phyloP scores from a whole-genome alignment of 108 stramenopile species.

The Cylindrotheca closterium region DNA sequence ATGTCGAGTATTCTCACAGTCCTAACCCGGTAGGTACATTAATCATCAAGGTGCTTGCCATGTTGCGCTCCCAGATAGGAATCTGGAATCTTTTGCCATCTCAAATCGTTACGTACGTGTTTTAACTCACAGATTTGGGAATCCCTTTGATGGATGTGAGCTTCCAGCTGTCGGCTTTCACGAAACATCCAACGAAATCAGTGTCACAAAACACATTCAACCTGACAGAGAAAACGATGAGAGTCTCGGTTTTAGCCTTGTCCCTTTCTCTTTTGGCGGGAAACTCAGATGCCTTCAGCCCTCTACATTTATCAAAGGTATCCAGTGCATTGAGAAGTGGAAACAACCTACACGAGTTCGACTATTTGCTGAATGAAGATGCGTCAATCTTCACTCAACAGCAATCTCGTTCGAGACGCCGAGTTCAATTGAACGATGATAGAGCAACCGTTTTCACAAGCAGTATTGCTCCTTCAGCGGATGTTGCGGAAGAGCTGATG shows the following conservation, averaged over 20 bases:
- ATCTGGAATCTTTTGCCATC: too few species aligned
- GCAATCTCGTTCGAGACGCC: slow-evolving; percentile 15
- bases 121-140: too few species aligned
- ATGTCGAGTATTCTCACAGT: too few species aligned
- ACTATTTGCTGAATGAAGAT: slow-evolving; percentile 18
- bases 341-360: slow-evolving; percentile 21
- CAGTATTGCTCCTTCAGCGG: slow-evolving; percentile 15
- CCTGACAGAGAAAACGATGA: not conserved
- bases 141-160: too few species aligned
- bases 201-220: too few species aligned
- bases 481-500: slow-evolving; percentile 1
- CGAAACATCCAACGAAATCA: too few species aligned
- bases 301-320: not conserved
- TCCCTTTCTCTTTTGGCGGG: not conserved
- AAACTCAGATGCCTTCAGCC: not conserved
- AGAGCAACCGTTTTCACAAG: slow-evolving; percentile 22
- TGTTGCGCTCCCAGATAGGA: too few species aligned
- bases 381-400: not conserved
- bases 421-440: slow-evolving; percentile 14
- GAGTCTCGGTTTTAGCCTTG: not conserved
- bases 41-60: too few species aligned
- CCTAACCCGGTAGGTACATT: too few species aligned
- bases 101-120: too few species aligned
- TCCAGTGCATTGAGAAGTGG: not conserved
- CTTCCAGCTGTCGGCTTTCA: too few species aligned